These are phyloP conservation scores for Gracilariopsis chorda DNA, from an alignment of 23 red algal species.

Conservation along the genomic window DNA sequence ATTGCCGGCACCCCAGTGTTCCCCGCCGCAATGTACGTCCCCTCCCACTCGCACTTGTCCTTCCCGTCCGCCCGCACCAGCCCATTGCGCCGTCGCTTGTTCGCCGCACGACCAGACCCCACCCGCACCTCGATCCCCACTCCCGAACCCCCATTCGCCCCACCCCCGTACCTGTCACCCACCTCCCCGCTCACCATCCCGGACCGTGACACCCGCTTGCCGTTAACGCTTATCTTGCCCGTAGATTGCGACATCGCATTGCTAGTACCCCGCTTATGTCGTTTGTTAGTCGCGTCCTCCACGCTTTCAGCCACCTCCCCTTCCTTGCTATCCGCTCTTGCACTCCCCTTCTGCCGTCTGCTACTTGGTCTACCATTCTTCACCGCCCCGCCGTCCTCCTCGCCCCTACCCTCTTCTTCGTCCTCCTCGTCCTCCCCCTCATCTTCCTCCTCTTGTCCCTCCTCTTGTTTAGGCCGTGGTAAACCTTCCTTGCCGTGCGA, in stretches of 20 bases:
- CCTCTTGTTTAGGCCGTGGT: background rate
- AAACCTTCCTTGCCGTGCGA: background rate
- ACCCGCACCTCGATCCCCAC: background rate
- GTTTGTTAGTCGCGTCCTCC: background rate
- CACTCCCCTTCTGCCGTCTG: background rate
- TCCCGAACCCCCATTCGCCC: background rate
- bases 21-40: constrained; percentile 33
- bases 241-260: too few relatives aligned
- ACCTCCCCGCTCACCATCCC: background rate
- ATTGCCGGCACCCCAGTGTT: constrained; percentile 36
- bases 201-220: background rate
- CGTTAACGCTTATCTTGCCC: background rate
- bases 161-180: background rate
- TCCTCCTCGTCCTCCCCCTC: background rate
- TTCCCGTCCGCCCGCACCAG: background rate
- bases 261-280: too few relatives aligned
- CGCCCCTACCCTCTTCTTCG: background rate
- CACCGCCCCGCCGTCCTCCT: background rate
- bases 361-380: background rate
- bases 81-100: background rate
- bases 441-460: background rate
- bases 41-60: background rate
- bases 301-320: background rate
- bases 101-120: background rate
- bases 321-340: background rate